A percentile compares a stretch with the other conserved stretches of the same genome.
Conservation (phyloP, 768 basidiomycete genomes). For the Mycena vulgaris region DNA sequence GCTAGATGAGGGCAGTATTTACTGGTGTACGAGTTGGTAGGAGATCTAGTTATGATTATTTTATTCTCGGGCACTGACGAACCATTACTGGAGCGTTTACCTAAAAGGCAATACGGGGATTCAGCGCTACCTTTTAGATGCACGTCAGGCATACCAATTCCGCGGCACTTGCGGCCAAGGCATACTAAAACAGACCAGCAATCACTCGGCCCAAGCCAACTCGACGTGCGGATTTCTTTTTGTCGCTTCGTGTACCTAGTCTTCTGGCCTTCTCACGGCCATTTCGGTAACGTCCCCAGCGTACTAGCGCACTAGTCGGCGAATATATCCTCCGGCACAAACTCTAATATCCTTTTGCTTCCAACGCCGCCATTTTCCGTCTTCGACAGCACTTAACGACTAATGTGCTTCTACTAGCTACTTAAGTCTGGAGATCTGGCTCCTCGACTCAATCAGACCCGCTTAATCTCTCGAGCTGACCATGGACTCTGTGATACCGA, state of each 20-base stretch:
- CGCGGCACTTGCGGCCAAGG: slow-evolving; percentile 29
- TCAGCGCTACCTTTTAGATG: slow-evolving; percentile 28
- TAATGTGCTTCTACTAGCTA: slow-evolving; percentile 32
- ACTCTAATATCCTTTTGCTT: slow-evolving; percentile 32
- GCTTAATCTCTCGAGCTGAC: not conserved
- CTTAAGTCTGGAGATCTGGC: slow-evolving; percentile 28
- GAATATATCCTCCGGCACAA: slow-evolving; percentile 29
- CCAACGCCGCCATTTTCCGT: slow-evolving; percentile 24
- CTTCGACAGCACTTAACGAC: slow-evolving; percentile 35
- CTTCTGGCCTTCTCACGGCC: slow-evolving; percentile 31
- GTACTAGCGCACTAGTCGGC: slow-evolving; percentile 22
- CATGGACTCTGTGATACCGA: slow-evolving; percentile 18
- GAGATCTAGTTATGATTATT: slow-evolving; percentile 39
- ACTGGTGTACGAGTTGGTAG: slow-evolving; percentile 40
- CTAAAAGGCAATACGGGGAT: slow-evolving; percentile 17
- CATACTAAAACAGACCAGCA: slow-evolving; percentile 15
- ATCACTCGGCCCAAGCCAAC: slow-evolving; percentile 32
- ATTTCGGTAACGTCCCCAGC: slow-evolving; percentile 20
- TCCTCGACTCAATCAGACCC: slow-evolving; percentile 18
- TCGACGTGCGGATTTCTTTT: slow-evolving; percentile 31
- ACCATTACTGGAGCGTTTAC: not conserved
- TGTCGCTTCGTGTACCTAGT: slow-evolving; percentile 22
- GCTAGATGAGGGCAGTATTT: slow-evolving; percentile 39
- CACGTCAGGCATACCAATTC: slow-evolving; percentile 25
- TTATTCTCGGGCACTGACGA: slow-evolving; percentile 31